Conservation (phyloP, 352 stramenopile genomes). For the Nothophytophthora sp. region DNA sequence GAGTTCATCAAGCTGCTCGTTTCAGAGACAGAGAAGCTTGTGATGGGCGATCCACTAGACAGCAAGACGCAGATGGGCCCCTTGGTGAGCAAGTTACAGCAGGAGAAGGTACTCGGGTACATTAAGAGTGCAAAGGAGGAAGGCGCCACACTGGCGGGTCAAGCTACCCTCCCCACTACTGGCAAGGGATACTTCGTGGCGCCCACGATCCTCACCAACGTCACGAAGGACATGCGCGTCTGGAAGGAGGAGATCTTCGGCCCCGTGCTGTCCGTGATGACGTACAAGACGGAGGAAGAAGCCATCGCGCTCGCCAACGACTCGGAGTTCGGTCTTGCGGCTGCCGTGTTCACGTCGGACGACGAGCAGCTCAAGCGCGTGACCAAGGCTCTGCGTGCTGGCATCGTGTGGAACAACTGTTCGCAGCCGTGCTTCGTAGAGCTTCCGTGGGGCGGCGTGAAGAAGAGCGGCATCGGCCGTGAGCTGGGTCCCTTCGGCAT, state of each 20-base stretch:
- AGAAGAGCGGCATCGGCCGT: constrained; percentile 67
- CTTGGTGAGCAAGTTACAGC: constrained; percentile 63
- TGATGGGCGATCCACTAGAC: constrained; percentile 46
- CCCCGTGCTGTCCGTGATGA: constrained; percentile 72
- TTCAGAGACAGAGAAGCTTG: constrained; percentile 44
- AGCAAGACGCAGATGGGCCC: constrained; percentile 52
- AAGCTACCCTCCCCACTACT: no score
- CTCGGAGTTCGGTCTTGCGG: no score
- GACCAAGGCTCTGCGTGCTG: no score
- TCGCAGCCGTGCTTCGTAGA: no score
- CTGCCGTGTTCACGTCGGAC: constrained; percentile 58
- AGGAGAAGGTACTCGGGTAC: constrained; percentile 60
- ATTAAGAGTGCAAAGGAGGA: constrained; percentile 38
- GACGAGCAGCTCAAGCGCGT: constrained; percentile 42
- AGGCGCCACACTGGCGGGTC: constrained; percentile 37
- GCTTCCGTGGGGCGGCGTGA: constrained; percentile 73
- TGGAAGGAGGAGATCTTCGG: constrained; percentile 87
- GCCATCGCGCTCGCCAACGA: no score
- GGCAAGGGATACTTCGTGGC: constrained; percentile 62
- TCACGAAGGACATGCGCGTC: constrained; percentile 47
- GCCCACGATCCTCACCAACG: no score
- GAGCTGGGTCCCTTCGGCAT: constrained; percentile 51
- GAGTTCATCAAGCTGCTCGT: constrained; percentile 48
- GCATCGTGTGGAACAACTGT: no score
- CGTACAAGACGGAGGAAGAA: constrained; percentile 77